Evolutionary conservation across 352 stramenopile species (phyloP).

Genomic region (Phytophthora chlamydospora): DNA sequence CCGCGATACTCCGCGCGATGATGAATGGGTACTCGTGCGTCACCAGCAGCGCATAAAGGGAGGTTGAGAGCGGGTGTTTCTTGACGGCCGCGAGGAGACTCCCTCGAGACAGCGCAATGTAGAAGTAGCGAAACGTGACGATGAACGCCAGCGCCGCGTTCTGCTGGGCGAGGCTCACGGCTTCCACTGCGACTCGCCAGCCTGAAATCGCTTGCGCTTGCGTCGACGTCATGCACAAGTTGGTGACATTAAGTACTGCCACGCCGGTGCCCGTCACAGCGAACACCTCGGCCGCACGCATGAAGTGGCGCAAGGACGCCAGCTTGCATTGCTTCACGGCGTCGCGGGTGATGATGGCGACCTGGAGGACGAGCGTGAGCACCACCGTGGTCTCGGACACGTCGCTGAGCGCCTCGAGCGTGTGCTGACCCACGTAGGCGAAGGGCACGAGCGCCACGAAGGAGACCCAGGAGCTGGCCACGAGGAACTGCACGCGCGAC

Average conservation of each 20-base stretch:
- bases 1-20: neutral
- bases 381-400: constrained; percentile 24
- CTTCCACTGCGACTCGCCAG: neutral
- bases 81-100: constrained; percentile 16
- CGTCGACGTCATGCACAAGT: constrained; percentile 3
- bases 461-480: constrained; percentile 7
- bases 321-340: constrained; percentile 35
- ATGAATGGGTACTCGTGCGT: constrained; percentile 41
- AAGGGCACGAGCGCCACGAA: constrained; percentile 24
- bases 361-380: constrained; percentile 37
- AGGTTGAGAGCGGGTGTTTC: constrained; percentile 29
- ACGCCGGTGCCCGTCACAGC: constrained; percentile 1
- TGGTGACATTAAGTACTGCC: constrained; percentile 6
- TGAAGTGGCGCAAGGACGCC: constrained; percentile 30
- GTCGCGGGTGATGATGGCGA: constrained; percentile 42
- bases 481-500: constrained; percentile 8
- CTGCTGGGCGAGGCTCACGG: constrained; percentile 14
- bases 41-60: constrained; percentile 34
- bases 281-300: constrained; percentile 24
- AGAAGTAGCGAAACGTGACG: constrained; percentile 39
- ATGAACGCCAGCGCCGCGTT: constrained; percentile 34
- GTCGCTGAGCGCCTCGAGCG: constrained; percentile 19
- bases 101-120: constrained; percentile 27
- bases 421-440: constrained; percentile 9
- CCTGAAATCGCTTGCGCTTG: neutral